Base-by-base conservation (phyloP, 495 filamentous ascomycete genomes). In the Letharia columbiana region DNA sequence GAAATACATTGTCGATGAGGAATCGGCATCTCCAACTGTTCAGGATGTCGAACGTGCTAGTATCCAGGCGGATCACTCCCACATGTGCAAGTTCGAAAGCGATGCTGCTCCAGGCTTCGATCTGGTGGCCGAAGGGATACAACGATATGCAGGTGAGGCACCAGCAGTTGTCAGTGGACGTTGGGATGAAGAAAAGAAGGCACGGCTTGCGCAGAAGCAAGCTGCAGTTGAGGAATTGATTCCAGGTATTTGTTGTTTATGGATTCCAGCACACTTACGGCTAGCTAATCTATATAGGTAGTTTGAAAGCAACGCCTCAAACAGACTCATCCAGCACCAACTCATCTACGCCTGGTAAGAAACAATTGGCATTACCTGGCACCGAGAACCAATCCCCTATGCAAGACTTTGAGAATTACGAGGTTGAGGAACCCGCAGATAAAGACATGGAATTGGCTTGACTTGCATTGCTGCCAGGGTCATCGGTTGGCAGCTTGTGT, bases 1-100 rank as follows among this genome's bases (percentile, higher is more conserved):
- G 35, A 75, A 78, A 62, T 73, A 71, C 52, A 83, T 92, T 63
- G 91, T 96, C 7, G 90, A 93, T 56, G 82, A 91, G 50, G 76
- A 77, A 37, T 93, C 90, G 2, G 91, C 90, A 0, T 83, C 86
- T 35, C 91, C 91, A 7, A 85, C 89, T 54, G 75, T 89, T 28
- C 87, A 89, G 23, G 87, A 89, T 63, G 89, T 90, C 1, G 85
- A 86, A 63, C 86, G 88, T 58, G 90, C 87, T 70, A 87, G 88
- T 18, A 91, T 96, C 58, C 88, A 92, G 69, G 87, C 89, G 2
- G 87, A 84, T n/a, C 91, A 96, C 73, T 88, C 87, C n/a, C 81
- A 84, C 45, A 94, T 96, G 89, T 91, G 87, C 79, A 94, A 91
- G 71, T 96, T 94, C 67, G 87, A 89, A 41, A 85, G 84, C 68